Conservation (phyloP, 768 basidiomycete species). For the Mycena sanguinolenta region DNA sequence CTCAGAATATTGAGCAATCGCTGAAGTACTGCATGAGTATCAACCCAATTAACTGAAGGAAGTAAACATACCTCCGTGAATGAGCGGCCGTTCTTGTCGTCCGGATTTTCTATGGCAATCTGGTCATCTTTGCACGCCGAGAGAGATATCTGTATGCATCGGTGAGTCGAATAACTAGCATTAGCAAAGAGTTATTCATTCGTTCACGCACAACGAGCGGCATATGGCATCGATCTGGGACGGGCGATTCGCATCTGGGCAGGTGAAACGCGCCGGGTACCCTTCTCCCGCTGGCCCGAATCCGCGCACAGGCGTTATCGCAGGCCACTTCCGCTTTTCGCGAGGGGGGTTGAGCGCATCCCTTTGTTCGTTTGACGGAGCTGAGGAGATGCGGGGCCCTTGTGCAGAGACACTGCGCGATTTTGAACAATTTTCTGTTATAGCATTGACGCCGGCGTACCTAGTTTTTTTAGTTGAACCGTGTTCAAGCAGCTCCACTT, state of each 20-base stretch:
- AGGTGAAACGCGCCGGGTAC: constrained; percentile 2
- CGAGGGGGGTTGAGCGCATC: neutral
- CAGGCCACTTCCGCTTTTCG: constrained; percentile 7
- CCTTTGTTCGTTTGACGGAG: neutral
- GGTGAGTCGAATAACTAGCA: neutral
- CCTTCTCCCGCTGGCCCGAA: neutral
- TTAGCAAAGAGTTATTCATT: neutral
- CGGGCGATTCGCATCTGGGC: constrained; percentile 11
- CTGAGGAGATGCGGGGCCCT: neutral
- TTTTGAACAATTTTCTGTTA: neutral
- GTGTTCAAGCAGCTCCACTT: constrained; percentile 2
- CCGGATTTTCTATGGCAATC: neutral
- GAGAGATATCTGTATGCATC: constrained; percentile 5
- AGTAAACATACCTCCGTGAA: constrained; percentile 20
- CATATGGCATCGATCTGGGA: neutral
- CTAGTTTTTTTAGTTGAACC: neutral
- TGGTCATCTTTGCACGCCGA: constrained; percentile 28
- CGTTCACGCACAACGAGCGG: constrained; percentile 11
- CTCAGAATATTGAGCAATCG: constrained; percentile 18
- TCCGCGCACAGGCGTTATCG: constrained; percentile 5
- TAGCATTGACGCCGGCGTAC: neutral
- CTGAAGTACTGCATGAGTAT: neutral
- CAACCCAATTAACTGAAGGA: neutral
- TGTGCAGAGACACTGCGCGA: neutral
- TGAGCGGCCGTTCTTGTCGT: constrained; percentile 15